Evolutionary conservation across 768 basidiomycete species (phyloP).

Genomic region (Collybia mongolica): DNA sequence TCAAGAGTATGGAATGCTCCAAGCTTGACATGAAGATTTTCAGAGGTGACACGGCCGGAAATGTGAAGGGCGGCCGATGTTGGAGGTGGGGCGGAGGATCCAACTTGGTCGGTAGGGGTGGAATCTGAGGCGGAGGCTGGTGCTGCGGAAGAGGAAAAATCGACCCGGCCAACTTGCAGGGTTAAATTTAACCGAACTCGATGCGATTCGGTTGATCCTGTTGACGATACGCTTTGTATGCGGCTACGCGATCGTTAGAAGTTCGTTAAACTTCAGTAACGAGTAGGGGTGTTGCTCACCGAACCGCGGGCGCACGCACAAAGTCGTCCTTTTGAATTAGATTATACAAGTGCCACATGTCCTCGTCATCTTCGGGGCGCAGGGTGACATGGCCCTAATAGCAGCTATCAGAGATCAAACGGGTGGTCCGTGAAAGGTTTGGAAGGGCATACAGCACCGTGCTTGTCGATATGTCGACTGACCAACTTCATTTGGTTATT

Average conservation of each 20-base stretch:
- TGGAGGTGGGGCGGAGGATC: conserved; percentile 31
- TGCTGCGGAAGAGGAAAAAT: conserved; percentile 73
- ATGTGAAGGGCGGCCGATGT: conserved; percentile 73
- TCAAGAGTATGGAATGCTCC: conserved; percentile 96
- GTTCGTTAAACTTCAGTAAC: background rate
- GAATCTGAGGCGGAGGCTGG: conserved; percentile 46
- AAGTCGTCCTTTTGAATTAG: conserved; percentile 87
- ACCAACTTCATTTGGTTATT: conserved; percentile 74
- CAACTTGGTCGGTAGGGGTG: conserved; percentile 27
- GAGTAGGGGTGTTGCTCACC: conserved; percentile 39
- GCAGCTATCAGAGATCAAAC: conserved; percentile 30
- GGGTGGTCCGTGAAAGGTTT: conserved; percentile 6
- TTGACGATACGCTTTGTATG: conserved; percentile 85
- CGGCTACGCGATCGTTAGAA: conserved; percentile 47
- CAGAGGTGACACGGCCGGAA: conserved; percentile 79
- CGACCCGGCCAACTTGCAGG: conserved; percentile 72
- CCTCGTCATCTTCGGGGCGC: conserved; percentile 96
- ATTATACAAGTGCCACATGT: conserved; percentile 99
- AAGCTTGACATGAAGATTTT: conserved; percentile 87
- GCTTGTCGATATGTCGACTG: conserved; percentile 81
- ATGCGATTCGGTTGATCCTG: conserved; percentile 92
- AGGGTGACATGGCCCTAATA: conserved; percentile 88
- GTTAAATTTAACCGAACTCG: conserved; percentile 86
- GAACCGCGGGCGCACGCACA: conserved; percentile 82
- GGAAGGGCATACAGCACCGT: conserved; percentile 59